These are phyloP conservation scores for Sequoia sempervirens DNA, from an alignment of 75 land plant species.

Conservation along the genomic window DNA sequence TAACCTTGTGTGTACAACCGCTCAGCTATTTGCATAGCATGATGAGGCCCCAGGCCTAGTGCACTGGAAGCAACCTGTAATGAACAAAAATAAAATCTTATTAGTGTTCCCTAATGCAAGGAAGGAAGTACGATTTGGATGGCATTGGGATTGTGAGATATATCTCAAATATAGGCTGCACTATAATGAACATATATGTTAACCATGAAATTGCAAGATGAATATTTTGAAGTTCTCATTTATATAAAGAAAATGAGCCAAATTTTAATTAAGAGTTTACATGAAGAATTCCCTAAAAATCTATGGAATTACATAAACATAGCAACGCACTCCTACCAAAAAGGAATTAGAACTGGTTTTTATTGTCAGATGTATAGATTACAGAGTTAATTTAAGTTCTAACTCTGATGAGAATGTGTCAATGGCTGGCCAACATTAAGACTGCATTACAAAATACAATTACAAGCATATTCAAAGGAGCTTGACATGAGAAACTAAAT, in stretches of 20 bases:
- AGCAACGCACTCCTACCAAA: background rate
- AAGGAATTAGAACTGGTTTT: background rate
- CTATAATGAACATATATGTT: background rate
- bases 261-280: background rate
- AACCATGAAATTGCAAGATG: background rate
- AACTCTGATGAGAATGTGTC: background rate
- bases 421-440: no score
- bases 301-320: background rate
- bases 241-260: slow-evolving; percentile 1
- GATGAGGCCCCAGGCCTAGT: slow-evolving; percentile 86
- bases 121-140: background rate
- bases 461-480: no score
- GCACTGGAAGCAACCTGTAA: slow-evolving; percentile 94
- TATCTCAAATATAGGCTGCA: background rate
- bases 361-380: background rate
- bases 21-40: slow-evolving; percentile 94
- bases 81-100: slow-evolving; percentile 1
- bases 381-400: background rate
- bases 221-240: background rate
- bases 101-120: no score
- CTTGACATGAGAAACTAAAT: no score
- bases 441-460: no score
- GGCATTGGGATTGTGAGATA: background rate
- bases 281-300: background rate
- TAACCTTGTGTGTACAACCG: slow-evolving; percentile 93